These are phyloP conservation scores for Exophiala xenobiotica DNA, from an alignment of 2,329 filamentous ascomycete species.

Conservation along the genomic window DNA sequence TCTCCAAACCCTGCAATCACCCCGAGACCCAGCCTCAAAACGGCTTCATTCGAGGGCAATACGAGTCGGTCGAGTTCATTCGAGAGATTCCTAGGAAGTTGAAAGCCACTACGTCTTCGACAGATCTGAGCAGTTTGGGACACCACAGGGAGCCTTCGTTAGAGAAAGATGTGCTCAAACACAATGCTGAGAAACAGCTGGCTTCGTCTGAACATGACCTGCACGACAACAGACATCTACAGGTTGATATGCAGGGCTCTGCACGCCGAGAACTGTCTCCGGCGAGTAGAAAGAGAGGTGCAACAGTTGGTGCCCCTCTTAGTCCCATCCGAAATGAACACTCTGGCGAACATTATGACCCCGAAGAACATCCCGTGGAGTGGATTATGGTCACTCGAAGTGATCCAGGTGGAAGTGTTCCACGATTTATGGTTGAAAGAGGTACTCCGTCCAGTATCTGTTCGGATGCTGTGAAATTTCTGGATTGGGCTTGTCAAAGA, in stretches of 20 bases:
- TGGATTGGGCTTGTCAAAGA: constrained; percentile 69
- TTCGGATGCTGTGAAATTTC: constrained; percentile 74
- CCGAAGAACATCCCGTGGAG: constrained; percentile 67
- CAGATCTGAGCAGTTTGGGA: constrained; percentile 39
- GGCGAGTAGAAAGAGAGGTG: constrained; percentile 19
- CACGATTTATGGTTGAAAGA: constrained; percentile 86
- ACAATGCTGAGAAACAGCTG: constrained; percentile 37
- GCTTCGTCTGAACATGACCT: constrained; percentile 7
- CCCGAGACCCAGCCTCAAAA: constrained; percentile 66
- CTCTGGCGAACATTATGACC: constrained; percentile 36
- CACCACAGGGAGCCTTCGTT: constrained; percentile 32
- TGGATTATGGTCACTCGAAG: constrained; percentile 93
- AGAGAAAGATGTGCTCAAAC: constrained; percentile 46
- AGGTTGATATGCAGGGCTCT: constrained; percentile 14
- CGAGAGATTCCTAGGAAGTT: constrained; percentile 69
- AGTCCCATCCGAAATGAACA: constrained; percentile 8
- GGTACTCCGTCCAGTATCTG: constrained; percentile 80
- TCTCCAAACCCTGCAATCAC: constrained; percentile 81
- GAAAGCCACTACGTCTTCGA: constrained; percentile 47
- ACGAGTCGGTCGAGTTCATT: constrained; percentile 90
- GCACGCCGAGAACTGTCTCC: constrained; percentile 20
- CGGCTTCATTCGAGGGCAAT: constrained; percentile 78
- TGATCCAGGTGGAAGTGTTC: constrained; percentile 84
- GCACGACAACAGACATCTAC: constrained; percentile 14
- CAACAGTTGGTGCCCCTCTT: constrained; percentile 19